phyloP scores from a whole-genome alignment of 805 yeast species.

The Wilhelminamyces savonicus region DNA sequence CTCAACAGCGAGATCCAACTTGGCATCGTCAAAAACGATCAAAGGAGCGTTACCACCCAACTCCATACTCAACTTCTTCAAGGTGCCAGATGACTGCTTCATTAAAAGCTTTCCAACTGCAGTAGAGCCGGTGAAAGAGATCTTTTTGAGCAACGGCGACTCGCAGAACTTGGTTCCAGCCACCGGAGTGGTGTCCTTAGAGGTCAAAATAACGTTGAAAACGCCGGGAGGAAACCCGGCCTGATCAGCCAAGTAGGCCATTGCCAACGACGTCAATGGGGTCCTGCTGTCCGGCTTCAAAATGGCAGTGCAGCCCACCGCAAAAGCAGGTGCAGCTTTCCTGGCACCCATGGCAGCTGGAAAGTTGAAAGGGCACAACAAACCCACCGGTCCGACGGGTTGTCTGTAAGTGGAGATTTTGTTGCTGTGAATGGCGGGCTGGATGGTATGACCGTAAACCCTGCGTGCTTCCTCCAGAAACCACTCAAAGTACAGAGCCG shows the following conservation, averaged over 20 bases:
- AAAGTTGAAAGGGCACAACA: conserved; percentile 81
- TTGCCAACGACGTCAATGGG: conserved; percentile 66
- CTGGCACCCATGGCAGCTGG: conserved; percentile 76
- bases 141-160: conserved; percentile 50
- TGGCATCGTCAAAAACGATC: conserved; percentile 69
- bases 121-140: conserved; percentile 78
- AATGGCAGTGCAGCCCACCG: conserved; percentile 75
- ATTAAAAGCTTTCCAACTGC: conserved; percentile 63
- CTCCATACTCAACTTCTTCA: conserved; percentile 69
- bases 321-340: conserved; percentile 69
- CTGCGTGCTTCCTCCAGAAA: conserved; percentile 79
- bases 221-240: conserved; percentile 74
- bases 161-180: conserved; percentile 47
- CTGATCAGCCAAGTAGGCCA: conserved; percentile 51
- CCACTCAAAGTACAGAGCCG: conserved; percentile 84
- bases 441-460: conserved; percentile 57
- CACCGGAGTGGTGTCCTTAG: conserved; percentile 38
- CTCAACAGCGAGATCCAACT: conserved; percentile 58
- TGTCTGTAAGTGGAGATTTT: conserved; percentile 57
- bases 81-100: conserved; percentile 52
- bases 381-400: conserved; percentile 79
- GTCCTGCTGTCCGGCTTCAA: conserved; percentile 76
- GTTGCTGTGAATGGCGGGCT: conserved; percentile 42
- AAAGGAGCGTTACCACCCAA: conserved; percentile 82
- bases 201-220: conserved; percentile 51